Percentiles rank a stretch among this genome's conserved stretches.
phyloP scores from a whole-genome alignment of 257 asterid species.

The Solanum medicagineum region DNA sequence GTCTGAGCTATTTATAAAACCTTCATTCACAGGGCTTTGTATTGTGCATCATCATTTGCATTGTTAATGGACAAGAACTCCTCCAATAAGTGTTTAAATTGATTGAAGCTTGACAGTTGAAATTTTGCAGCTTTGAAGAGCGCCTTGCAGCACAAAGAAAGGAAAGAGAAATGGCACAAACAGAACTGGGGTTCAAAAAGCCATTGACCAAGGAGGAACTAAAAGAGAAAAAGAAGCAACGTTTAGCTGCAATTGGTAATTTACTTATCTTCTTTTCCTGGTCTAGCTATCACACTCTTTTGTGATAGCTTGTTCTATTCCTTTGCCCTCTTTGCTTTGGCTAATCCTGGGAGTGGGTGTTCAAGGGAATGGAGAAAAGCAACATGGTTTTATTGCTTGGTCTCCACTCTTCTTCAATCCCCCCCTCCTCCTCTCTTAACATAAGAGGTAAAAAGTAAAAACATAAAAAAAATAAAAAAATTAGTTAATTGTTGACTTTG shows the following conservation, averaged over 20 bases:
- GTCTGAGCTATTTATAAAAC: not conserved
- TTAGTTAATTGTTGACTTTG: not conserved
- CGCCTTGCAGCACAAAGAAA: constrained; percentile 78
- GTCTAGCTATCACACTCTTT: not conserved
- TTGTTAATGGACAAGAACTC: not conserved
- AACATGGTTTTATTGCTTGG: not conserved
- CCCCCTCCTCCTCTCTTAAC: not conserved
- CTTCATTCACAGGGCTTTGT: not conserved
- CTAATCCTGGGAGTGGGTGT: not conserved
- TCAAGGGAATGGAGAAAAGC: not conserved
- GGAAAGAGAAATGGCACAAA: constrained; percentile 59
- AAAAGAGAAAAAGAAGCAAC: constrained; percentile 67
- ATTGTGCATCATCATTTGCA: not conserved
- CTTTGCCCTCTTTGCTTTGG: not conserved
- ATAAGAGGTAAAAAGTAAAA: not conserved
- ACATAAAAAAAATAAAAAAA: not conserved
- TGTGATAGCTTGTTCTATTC: not conserved
- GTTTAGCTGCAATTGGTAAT: constrained; percentile 90
- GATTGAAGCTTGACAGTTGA: not conserved
- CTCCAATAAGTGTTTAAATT: not conserved
- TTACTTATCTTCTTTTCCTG: constrained; percentile 1
- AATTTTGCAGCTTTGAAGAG: constrained; percentile 65
- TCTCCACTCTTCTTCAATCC: not conserved
- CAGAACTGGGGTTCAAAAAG: constrained; percentile 80
- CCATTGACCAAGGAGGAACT: constrained; percentile 70